Evolutionary conservation across 768 basidiomycete species (phyloP), one percentile per base, ranked within the genome.

Genomic region (Symmetrospora coprosmae): DNA sequence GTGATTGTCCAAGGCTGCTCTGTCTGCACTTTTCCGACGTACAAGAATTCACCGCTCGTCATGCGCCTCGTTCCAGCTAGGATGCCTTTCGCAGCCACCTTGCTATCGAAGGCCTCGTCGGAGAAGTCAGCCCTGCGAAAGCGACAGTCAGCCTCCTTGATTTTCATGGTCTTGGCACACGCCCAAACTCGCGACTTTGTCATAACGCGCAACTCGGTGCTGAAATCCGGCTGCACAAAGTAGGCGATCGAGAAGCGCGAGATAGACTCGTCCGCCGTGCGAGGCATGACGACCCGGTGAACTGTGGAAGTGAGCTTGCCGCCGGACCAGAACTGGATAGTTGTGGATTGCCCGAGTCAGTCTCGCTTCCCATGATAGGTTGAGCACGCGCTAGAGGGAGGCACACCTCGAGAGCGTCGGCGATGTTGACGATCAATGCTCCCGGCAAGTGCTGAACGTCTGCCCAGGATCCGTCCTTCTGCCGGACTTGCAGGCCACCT

Each of bases 271-370:
- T 53, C 39, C 19, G 34, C 21, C 14, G 37, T 38, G 34, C 39
- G 34, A 13, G 51, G 51, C 51, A 53, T 53, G 51, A 53, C 39
- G 8, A 53, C 51, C 16, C 51, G 28, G 51, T 53, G 51, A 2
- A 40, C 14, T 16, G 51, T 53, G n/a, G 34, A 37, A 16, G 37
- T 53, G 2, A 53, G 35, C 11, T 33, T 25, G 6, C 51, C 51
- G n/a, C 51, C 51, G 27, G 34, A 37, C 51, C 51, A 53, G 51
- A 53, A 53, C 51, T 53, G 49, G n/a, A 39, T 13, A 39, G 38
- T 19, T 13, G 19, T 13, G 19, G 38, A 13, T 39, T 39, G 14
- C 13, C n/a, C n/a, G n/a, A n/a, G n/a, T n/a, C n/a, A 31, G 34
- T 49, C 7, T 9, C n/a, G 49, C 9, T 19, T 47, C 33, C 8